These are phyloP conservation scores for Neonectria faginata DNA, from an alignment of 2,329 filamentous ascomycete species.

Conservation along the genomic window DNA sequence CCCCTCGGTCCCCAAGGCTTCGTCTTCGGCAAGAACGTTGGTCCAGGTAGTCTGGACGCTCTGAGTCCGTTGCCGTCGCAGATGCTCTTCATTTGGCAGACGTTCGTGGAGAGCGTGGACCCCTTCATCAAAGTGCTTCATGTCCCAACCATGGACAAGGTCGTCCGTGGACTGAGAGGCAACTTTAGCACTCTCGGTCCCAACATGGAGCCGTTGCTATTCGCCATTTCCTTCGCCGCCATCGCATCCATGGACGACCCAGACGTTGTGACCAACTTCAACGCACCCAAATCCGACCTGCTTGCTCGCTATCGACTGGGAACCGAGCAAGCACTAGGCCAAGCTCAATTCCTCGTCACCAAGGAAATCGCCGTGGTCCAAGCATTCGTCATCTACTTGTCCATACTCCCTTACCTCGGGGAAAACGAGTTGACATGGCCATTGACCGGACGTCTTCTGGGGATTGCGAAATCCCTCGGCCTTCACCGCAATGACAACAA, in stretches of 20 bases:
- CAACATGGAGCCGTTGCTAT: constrained; percentile 42
- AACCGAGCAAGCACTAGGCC: constrained; percentile 43
- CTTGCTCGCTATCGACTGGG: constrained; percentile 38
- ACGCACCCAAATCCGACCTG: constrained; percentile 29
- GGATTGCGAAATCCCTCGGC: constrained; percentile 38
- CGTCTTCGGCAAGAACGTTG: constrained; percentile 33
- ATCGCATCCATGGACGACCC: constrained; percentile 43
- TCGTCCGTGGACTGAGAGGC: constrained; percentile 34
- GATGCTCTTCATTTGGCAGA: constrained; percentile 47
- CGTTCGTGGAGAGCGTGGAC: constrained; percentile 47
- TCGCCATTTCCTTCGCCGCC: constrained; percentile 44
- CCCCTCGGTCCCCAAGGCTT: constrained; percentile 33
- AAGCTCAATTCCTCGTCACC: constrained; percentile 38
- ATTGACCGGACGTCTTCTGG: constrained; percentile 40
- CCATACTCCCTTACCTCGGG: constrained; percentile 36
- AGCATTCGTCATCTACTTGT: constrained; percentile 45
- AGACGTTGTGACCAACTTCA: constrained; percentile 35
- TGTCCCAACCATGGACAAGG: constrained; percentile 32
- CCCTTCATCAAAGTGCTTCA: constrained; percentile 49
- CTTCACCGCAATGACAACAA: constrained; percentile 32
- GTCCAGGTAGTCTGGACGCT: constrained; percentile 24
- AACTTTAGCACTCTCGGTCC: constrained; percentile 36
- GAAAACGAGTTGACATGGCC: constrained; percentile 41
- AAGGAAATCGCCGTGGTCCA: constrained; percentile 43
- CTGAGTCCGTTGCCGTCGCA: constrained; percentile 46